Evolutionary conservation across 768 basidiomycete genomes (phyloP).

Genomic region (Macrocybe gigantea): DNA sequence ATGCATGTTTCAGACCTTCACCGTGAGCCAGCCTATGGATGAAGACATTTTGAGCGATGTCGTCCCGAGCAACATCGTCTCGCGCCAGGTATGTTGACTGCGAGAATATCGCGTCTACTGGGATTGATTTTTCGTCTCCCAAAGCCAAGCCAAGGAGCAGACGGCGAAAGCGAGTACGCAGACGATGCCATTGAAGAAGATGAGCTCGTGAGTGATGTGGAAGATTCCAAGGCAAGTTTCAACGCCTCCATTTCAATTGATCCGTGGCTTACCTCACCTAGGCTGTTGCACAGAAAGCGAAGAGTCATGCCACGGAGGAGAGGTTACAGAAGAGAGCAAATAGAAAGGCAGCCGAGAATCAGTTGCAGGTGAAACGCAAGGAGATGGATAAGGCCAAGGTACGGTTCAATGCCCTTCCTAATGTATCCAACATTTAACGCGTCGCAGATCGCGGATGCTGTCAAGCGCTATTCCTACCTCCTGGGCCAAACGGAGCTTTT

Average conservation of each 20-base stretch:
- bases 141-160: conserved; percentile 60
- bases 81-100: conserved; percentile 59
- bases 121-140: conserved; percentile 2
- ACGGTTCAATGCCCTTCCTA: conserved; percentile 2
- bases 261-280: neutral
- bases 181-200: conserved; percentile 56
- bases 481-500: conserved; percentile 97
- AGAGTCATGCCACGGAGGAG: conserved; percentile 23
- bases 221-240: conserved; percentile 24
- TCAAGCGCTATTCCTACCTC: conserved; percentile 96
- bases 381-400: conserved; percentile 91
- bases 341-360: conserved; percentile 66
- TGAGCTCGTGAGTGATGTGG: conserved; percentile 52
- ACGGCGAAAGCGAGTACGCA: conserved; percentile 73
- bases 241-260: neutral
- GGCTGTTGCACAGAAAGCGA: conserved; percentile 23
- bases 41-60: conserved; percentile 90
- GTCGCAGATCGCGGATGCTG: conserved; percentile 78
- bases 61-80: conserved; percentile 87
- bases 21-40: conserved; percentile 34
- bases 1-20: conserved; percentile 26
- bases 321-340: conserved; percentile 34
- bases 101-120: neutral
- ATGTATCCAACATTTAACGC: conserved; percentile 9
- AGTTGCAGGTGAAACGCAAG: conserved; percentile 64